A percentile compares a stretch with the other conserved stretches of the same genome.
phyloP scores from a whole-genome alignment of 2,329 filamentous ascomycete species.

The Fusarium sulawesiense region DNA sequence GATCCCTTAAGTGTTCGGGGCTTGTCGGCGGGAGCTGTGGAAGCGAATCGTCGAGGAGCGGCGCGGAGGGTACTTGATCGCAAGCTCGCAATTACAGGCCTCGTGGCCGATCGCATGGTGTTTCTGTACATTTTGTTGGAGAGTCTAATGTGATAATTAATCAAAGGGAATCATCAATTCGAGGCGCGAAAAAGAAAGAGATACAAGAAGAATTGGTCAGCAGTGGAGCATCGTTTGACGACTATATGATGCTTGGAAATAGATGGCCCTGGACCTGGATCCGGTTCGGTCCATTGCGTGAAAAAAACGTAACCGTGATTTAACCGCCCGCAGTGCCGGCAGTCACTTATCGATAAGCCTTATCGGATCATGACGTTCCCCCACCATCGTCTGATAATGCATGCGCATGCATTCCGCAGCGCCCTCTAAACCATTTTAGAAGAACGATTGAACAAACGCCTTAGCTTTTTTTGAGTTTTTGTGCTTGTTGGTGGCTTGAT shows the following conservation, averaged over 20 bases:
- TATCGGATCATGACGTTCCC: slow-evolving; percentile 34
- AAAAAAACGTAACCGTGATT: slow-evolving; percentile 38
- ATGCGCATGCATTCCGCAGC: slow-evolving; percentile 25
- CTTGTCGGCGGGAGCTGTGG: slow-evolving; percentile 69
- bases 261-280: slow-evolving; percentile 10
- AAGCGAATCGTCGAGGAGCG: slow-evolving; percentile 63
- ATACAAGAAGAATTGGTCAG: slow-evolving; percentile 40
- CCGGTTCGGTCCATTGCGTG: slow-evolving; percentile 15
- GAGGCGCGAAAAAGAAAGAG: slow-evolving; percentile 12
- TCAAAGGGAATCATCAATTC: slow-evolving; percentile 7
- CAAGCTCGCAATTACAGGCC: slow-evolving; percentile 56
- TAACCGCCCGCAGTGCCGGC: slow-evolving; percentile 25
- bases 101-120: slow-evolving; percentile 61
- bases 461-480: slow-evolving; percentile 19
- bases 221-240: slow-evolving; percentile 33
- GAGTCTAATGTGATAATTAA: slow-evolving; percentile 1
- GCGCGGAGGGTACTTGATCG: slow-evolving; percentile 55
- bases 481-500: slow-evolving; percentile 16
- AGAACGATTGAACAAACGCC: not conserved
- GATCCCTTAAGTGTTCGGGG: slow-evolving; percentile 85
- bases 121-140: slow-evolving; percentile 62
- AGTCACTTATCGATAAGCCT: slow-evolving; percentile 30
- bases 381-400: slow-evolving; percentile 20
- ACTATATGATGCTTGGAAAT: slow-evolving; percentile 35
- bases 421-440: slow-evolving; percentile 9